phyloP scores from a whole-genome alignment of 2,329 filamentous ascomycete genomes.

The Mycocentrospora acerina region DNA sequence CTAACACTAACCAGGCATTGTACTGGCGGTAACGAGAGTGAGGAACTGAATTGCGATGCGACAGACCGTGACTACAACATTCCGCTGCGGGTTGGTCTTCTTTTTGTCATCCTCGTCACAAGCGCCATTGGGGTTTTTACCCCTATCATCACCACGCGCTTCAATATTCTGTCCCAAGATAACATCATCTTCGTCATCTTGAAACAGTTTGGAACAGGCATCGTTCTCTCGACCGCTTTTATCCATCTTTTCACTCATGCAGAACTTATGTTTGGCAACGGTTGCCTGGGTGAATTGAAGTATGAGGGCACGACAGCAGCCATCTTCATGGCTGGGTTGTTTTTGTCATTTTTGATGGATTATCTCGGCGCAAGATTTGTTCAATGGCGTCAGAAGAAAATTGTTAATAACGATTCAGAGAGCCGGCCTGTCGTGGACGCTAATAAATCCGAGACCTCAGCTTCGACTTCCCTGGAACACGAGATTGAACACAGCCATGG shows the following conservation, averaged over 20 bases:
- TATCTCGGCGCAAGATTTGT: constrained; percentile 65
- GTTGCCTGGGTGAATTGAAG: constrained; percentile 64
- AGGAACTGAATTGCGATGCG: constrained; percentile 50
- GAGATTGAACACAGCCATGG: constrained; percentile 12
- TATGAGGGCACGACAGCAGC: constrained; percentile 72
- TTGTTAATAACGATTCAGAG: constrained; percentile 14
- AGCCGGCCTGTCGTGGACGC: constrained; percentile 7
- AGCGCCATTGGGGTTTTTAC: constrained; percentile 69
- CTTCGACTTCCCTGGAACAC: constrained; percentile 12
- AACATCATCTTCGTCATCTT: constrained; percentile 61
- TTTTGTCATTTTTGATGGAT: constrained; percentile 72
- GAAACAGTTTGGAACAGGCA: constrained; percentile 72
- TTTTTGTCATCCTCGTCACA: constrained; percentile 71
- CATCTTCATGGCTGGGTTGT: constrained; percentile 72
- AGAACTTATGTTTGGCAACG: constrained; percentile 69
- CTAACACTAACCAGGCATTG: constrained; percentile 55
- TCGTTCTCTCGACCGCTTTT: constrained; percentile 72
- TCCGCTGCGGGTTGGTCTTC: constrained; percentile 65
- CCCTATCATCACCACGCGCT: constrained; percentile 64
- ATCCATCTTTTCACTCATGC: constrained; percentile 74
- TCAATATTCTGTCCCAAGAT: constrained; percentile 55
- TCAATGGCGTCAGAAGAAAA: constrained; percentile 33
- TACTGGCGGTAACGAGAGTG: constrained; percentile 49
- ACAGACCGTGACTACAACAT: constrained; percentile 64
- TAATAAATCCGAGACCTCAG: constrained; percentile 15